Conservation (phyloP, 805 yeast species). For the Ogataea nonfermentans region DNA sequence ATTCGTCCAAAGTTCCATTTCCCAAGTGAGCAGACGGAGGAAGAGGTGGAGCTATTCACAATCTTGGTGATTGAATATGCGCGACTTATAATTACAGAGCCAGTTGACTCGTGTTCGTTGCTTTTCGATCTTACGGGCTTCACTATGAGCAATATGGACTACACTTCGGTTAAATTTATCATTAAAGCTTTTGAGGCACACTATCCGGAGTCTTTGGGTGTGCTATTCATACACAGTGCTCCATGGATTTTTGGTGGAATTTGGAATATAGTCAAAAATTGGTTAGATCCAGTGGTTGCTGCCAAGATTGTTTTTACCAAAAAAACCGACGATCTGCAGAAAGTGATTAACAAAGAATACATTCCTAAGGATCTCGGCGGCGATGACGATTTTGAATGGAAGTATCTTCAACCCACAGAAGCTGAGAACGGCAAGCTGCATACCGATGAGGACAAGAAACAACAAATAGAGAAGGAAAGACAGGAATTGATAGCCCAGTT, state of each 20-base stretch:
- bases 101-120: conserved; percentile 77
- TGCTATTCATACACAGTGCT: conserved; percentile 83
- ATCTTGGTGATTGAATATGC: conserved; percentile 75
- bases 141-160: conserved; percentile 90
- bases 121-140: conserved; percentile 86
- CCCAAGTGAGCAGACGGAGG: conserved; percentile 62
- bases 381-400: conserved; percentile 51
- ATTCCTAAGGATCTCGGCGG: conserved; percentile 81
- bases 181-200: conserved; percentile 91
- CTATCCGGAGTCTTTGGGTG: conserved; percentile 91
- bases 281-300: conserved; percentile 97
- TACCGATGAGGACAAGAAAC: conserved; percentile 45
- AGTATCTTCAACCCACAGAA: conserved; percentile 60
- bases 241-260: conserved; percentile 97
- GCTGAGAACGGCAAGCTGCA: conserved; percentile 51
- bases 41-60: conserved; percentile 74
- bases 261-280: conserved; percentile 88
- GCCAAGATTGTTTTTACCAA: conserved; percentile 85
- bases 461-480: conserved; percentile 48
- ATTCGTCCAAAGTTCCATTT: conserved; percentile 79
- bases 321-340: conserved; percentile 59
- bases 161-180: conserved; percentile 84
- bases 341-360: conserved; percentile 55
- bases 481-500: conserved; percentile 50
- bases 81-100: conserved; percentile 70